phyloP scores from a whole-genome alignment of 805 yeast species.

The Komagataella pseudopastoris region DNA sequence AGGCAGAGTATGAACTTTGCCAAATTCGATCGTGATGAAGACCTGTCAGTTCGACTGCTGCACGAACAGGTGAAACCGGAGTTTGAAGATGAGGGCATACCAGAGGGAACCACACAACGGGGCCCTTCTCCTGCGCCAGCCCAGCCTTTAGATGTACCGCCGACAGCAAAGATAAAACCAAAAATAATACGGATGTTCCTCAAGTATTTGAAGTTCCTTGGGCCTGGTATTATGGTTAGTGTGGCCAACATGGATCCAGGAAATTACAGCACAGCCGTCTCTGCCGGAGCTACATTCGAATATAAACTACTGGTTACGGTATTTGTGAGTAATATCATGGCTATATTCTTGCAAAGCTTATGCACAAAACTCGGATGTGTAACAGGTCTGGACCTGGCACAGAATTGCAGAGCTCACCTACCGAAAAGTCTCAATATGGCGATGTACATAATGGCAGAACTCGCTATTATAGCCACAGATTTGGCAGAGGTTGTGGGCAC shows the following conservation, averaged over 20 bases:
- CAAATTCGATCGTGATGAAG: background rate
- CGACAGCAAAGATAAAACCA: background rate
- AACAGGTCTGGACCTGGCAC: constrained; percentile 87
- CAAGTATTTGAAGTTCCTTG: constrained; percentile 41
- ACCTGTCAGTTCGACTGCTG: background rate
- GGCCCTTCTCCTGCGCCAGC: background rate
- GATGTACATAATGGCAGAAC: constrained; percentile 69
- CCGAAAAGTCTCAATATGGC: constrained; percentile 45
- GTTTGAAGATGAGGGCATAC: background rate
- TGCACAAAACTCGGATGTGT: constrained; percentile 88
- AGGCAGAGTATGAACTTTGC: background rate
- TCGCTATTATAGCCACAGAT: constrained; percentile 91
- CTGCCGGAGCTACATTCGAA: constrained; percentile 81
- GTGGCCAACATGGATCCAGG: constrained; percentile 98
- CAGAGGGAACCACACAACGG: background rate
- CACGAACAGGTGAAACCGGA: background rate
- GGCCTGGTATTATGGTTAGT: constrained; percentile 91
- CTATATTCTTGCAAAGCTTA: constrained; percentile 72
- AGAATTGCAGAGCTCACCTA: constrained; percentile 67
- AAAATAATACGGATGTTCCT: background rate
- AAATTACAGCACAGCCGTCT: constrained; percentile 87
- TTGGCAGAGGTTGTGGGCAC: constrained; percentile 98
- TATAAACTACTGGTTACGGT: constrained; percentile 71
- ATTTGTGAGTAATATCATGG: constrained; percentile 69
- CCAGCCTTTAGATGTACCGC: background rate